Evolutionary conservation across 306 rosid genomes (phyloP).

Genomic region (Quercus variabilis): DNA sequence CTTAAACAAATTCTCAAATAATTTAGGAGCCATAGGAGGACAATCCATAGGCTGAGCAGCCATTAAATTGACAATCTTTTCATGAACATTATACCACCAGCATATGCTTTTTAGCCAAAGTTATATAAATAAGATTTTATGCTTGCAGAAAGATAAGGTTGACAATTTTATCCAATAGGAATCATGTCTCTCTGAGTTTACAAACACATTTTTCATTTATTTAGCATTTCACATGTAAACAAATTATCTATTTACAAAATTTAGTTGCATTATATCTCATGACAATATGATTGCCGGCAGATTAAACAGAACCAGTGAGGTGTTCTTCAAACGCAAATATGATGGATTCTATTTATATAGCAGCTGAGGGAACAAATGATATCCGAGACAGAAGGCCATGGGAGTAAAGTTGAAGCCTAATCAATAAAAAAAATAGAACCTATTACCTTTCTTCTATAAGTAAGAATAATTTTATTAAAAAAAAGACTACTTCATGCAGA

Average conservation of each 20-base stretch:
- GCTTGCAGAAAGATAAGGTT: not conserved
- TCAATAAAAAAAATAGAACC: too few relatives aligned
- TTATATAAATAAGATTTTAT: not conserved
- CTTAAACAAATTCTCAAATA: constrained; percentile 67
- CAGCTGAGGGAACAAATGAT: not conserved
- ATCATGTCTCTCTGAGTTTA: not conserved
- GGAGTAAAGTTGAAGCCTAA: not conserved
- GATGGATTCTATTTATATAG: not conserved
- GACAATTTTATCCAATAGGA: not conserved
- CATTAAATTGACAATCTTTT: constrained; percentile 84
- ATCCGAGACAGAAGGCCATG: not conserved
- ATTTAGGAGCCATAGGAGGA: constrained; percentile 56
- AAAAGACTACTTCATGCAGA: too few relatives aligned
- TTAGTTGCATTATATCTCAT: not conserved
- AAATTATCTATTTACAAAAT: not conserved
- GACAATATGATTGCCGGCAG: not conserved
- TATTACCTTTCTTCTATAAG: too few relatives aligned
- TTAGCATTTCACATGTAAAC: not conserved
- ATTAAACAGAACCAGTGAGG: not conserved
- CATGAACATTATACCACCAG: constrained; percentile 69
- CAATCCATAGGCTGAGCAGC: constrained; percentile 49
- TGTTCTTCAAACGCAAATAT: not conserved
- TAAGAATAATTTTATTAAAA: too few relatives aligned
- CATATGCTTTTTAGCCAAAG: not conserved
- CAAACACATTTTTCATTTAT: not conserved